These are phyloP conservation scores for Blastobotrys illinoisensis DNA, from an alignment of 1,139 yeast genomes.

Conservation along the genomic window DNA sequence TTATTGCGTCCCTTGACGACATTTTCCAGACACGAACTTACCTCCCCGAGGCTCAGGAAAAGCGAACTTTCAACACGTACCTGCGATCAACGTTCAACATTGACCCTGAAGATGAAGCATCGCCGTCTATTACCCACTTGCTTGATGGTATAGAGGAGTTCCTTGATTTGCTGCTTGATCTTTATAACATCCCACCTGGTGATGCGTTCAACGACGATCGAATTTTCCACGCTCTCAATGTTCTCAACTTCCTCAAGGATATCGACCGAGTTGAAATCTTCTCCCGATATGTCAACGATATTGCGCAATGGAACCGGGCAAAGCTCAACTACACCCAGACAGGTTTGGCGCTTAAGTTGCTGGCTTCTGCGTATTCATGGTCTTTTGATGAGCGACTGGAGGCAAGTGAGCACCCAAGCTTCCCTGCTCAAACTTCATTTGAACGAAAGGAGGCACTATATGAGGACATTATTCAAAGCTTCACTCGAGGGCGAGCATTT, in stretches of 20 bases:
- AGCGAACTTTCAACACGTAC: constrained; percentile 46
- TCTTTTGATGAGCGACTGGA: constrained; percentile 54
- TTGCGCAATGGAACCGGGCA: constrained; percentile 59
- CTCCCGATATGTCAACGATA: constrained; percentile 68
- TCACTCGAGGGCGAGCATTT: constrained; percentile 63
- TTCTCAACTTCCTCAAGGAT: constrained; percentile 70
- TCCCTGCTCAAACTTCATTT: constrained; percentile 76
- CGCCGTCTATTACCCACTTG: constrained; percentile 46
- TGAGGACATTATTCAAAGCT: constrained; percentile 67
- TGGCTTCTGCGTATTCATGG: constrained; percentile 79
- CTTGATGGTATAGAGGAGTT: constrained; percentile 58
- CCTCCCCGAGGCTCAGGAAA: constrained; percentile 50
- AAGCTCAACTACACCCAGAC: constrained; percentile 73
- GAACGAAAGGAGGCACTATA: constrained; percentile 73
- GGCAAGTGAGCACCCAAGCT: constrained; percentile 56
- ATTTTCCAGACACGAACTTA: constrained; percentile 53
- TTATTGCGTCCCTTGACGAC: constrained; percentile 48
- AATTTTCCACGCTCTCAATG: constrained; percentile 71
- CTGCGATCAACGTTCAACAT: constrained; percentile 49
- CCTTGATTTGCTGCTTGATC: constrained; percentile 59
- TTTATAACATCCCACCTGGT: constrained; percentile 71
- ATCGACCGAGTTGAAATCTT: constrained; percentile 78
- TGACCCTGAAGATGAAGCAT: constrained; percentile 66
- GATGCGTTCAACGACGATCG: constrained; percentile 85
- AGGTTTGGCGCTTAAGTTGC: constrained; percentile 69